These are phyloP conservation scores for Hymenochaete sp. DNA, from an alignment of 1,284 basidiomycete genomes.

Conservation along the genomic window DNA sequence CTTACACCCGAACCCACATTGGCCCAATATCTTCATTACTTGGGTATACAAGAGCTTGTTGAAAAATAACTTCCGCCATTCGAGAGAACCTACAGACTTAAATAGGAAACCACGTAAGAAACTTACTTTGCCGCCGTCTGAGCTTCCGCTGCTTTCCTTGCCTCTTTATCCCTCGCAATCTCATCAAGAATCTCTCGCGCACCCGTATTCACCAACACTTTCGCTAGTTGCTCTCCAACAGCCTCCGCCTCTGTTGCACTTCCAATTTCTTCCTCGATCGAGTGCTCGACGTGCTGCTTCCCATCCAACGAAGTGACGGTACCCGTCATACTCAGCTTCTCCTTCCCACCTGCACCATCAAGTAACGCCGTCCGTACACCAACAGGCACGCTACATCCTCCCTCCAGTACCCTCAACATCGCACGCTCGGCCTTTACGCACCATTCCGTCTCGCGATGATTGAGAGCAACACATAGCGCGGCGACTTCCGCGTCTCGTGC, in stretches of 20 bases:
- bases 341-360: conserved; percentile 25
- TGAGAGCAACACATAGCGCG: conserved; percentile 57
- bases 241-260: conserved; percentile 55
- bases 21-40: no score
- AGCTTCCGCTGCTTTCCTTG: conserved; percentile 35
- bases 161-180: conserved; percentile 60
- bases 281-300: conserved; percentile 57
- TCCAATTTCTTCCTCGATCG: conserved; percentile 45
- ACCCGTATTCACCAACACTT: conserved; percentile 54
- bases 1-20: no score
- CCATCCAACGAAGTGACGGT: conserved; percentile 79
- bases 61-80: no score
- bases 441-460: conserved; percentile 72
- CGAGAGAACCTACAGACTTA: no score
- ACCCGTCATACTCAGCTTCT: conserved; percentile 55
- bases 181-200: conserved; percentile 73
- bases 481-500: conserved; percentile 55
- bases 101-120: no score
- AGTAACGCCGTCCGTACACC: conserved; percentile 60
- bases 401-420: conserved; percentile 82
- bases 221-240: conserved; percentile 61
- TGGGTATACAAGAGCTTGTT: no score
- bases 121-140: conserved; percentile 12
- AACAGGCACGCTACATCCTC: conserved; percentile 97
- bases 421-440: conserved; percentile 78